These are phyloP conservation scores for Solanum lycopersicoides DNA, from an alignment of 257 asterid species.

Conservation along the genomic window DNA sequence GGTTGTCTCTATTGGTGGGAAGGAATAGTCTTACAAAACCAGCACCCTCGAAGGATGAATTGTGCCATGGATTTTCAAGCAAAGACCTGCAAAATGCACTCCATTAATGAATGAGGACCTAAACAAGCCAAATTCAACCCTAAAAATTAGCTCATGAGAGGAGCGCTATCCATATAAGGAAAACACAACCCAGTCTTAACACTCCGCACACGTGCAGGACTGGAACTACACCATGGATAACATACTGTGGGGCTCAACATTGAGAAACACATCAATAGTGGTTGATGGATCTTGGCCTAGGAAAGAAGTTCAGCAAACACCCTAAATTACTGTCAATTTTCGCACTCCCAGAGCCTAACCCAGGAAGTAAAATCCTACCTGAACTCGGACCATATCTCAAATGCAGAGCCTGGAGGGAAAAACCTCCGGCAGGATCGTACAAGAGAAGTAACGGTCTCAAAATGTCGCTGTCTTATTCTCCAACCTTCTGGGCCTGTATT, in stretches of 20 bases:
- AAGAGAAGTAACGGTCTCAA: conserved; percentile 77
- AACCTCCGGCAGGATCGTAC: conserved; percentile 88
- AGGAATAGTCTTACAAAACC: conserved; percentile 89
- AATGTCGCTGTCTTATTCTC: conserved; percentile 91
- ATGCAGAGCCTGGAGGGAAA: conserved; percentile 81
- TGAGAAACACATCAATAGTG: background rate
- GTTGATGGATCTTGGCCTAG: background rate
- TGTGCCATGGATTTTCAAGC: conserved; percentile 97
- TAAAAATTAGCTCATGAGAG: background rate
- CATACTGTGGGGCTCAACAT: background rate
- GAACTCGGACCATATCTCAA: conserved; percentile 94
- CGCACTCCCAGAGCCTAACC: background rate
- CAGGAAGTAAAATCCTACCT: conserved; percentile 27
- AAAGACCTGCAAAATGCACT: conserved; percentile 52
- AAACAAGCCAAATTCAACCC: background rate
- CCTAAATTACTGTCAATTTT: background rate
- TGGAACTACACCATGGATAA: background rate
- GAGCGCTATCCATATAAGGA: background rate
- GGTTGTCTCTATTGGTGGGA: conserved; percentile 80
- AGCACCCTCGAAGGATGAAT: conserved; percentile 92
- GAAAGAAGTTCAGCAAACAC: background rate
- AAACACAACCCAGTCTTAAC: background rate
- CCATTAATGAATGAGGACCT: background rate
- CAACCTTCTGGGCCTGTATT: conserved; percentile 98
- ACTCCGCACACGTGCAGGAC: background rate